Base-by-base conservation (phyloP, 257 asterid genomes). In the Primulina tabacum region DNA sequence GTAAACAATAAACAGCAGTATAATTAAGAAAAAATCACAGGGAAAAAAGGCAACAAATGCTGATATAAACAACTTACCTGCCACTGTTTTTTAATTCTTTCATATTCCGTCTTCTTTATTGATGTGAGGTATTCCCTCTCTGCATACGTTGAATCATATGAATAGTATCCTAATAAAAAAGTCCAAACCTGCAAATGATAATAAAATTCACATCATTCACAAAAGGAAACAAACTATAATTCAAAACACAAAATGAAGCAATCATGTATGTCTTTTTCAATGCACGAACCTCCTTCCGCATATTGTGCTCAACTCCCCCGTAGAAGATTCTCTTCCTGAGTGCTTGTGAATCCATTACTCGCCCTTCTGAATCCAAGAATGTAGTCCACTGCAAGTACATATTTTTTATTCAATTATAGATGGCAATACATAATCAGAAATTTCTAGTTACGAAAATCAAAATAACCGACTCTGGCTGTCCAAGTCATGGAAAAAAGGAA, bases 351-450 rank as follows among this genome's bases (percentile, higher is more conserved):
- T 94, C 95, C 82, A 43, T 62, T 16, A 91, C 86, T 64, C 92
- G 84, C 43, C 99, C 99, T 84, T 94, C 98, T 66, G 86, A 86
- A 82, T 94, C 99, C 88, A 91, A 82, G 81, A 85, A 91, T 64
- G 87, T 78, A 50, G 75, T 65, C 98, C 98, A 94, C 99, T 94
- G 81, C 82, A 85, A 59, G 81, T 64, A 69, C 63, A 50, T 5
- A 65, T 60, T 62, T 47, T 28, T 56, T 16, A 73, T 30, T 67
- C 66, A 80, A 73, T 73, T 17, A 60, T 60, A 35, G 65, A 53
- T 69, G 71, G 43, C 33, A 69, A 43, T 43, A 33, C 34, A 59
- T 47, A 37, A 68, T 69, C 69, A 57, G 60, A 16, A 63, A 35
- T 26, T 6, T 20, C n/a, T 18, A 64, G 32, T 11, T 21, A 61